These are phyloP conservation scores for Trichoderma sp. DNA, from an alignment of 2,329 filamentous ascomycete genomes.

Conservation along the genomic window DNA sequence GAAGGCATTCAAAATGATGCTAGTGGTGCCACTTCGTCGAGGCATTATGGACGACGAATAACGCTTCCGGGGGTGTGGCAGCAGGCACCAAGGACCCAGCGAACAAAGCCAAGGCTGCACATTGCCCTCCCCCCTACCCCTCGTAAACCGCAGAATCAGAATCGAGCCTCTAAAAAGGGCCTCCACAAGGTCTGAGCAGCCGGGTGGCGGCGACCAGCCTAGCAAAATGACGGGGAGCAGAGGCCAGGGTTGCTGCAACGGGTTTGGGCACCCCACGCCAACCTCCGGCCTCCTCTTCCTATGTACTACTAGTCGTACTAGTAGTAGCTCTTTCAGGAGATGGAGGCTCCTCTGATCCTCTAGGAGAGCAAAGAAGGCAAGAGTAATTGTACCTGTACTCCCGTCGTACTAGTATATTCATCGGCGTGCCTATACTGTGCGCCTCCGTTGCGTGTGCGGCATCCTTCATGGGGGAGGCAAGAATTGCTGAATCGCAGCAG, in stretches of 20 bases:
- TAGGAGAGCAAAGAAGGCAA: background rate
- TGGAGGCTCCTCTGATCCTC: conserved; percentile 15
- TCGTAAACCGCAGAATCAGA: conserved; percentile 17
- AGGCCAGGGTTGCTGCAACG: conserved; percentile 19
- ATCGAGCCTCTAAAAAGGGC: conserved; percentile 17
- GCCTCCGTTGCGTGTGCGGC: background rate
- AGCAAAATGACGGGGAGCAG: conserved; percentile 17
- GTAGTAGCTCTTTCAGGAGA: conserved; percentile 7
- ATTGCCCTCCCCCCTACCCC: background rate
- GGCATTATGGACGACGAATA: conserved; percentile 5
- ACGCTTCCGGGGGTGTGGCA: conserved; percentile 8
- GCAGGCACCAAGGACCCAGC: conserved; percentile 7
- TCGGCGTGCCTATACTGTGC: background rate
- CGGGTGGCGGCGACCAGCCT: conserved; percentile 18
- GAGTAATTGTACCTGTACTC: background rate
- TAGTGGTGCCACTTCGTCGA: conserved; percentile 18
- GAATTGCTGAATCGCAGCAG: background rate
- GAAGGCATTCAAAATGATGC: background rate
- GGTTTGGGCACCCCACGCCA: conserved; percentile 20
- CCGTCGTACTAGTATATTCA: background rate
- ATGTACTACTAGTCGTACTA: background rate
- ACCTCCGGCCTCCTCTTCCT: background rate
- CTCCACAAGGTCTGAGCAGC: conserved; percentile 16
- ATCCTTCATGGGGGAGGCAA: background rate
- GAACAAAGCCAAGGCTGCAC: conserved; percentile 10